Conservation (phyloP, 345 rosid species). For the Anastatica hierochuntica region DNA sequence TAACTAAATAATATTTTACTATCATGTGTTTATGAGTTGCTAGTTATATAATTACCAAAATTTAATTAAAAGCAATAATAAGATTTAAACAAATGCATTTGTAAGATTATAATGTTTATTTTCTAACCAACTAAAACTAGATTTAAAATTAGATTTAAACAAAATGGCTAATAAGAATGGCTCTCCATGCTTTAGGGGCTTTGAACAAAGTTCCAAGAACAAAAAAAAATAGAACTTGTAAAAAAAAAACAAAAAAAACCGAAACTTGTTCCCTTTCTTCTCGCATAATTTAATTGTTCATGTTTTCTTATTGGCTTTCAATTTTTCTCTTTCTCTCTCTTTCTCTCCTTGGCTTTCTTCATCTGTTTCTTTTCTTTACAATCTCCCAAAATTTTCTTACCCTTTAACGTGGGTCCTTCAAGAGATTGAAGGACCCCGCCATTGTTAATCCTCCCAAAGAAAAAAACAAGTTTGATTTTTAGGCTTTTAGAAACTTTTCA, state of each 20-base stretch:
- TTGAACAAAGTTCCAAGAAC: slow-evolving; percentile 11
- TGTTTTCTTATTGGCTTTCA: slow-evolving; percentile 18
- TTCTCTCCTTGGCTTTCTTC: slow-evolving; percentile 1
- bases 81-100: not conserved
- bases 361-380: slow-evolving; percentile 8
- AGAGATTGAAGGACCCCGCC: slow-evolving; percentile 38
- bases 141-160: slow-evolving; percentile 12
- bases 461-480: not conserved
- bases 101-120: not conserved
- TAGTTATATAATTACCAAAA: too few relatives aligned
- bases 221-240: slow-evolving; percentile 10
- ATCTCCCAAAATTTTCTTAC: slow-evolving; percentile 5
- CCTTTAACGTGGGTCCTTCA: slow-evolving; percentile 46
- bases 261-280: slow-evolving; percentile 13
- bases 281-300: slow-evolving; percentile 18
- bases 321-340: not conserved
- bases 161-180: slow-evolving; percentile 22
- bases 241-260: not conserved
- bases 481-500: not conserved
- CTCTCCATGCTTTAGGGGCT: slow-evolving; percentile 24
- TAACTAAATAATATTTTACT: too few relatives aligned
- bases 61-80: too few relatives aligned
- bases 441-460: not conserved
- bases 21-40: too few relatives aligned
- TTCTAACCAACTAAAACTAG: slow-evolving; percentile 5